Percentiles rank a stretch among this genome's conserved stretches.
Evolutionary conservation across 352 stramenopile genomes (phyloP).

Genomic region (Phytophthora tentaculata): DNA sequence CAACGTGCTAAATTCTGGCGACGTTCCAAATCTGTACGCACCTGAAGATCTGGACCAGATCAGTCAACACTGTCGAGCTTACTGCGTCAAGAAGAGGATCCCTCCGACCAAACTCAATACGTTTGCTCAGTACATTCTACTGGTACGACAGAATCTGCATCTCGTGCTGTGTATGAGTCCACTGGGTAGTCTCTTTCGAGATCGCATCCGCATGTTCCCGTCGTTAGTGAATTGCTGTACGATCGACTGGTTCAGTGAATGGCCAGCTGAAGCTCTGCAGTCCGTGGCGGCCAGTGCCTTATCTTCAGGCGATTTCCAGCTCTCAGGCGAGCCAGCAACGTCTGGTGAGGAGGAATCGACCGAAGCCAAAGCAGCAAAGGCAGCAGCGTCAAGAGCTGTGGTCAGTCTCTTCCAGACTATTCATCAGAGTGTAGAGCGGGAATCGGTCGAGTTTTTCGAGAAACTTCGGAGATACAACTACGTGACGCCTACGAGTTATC

Average conservation of each 20-base stretch:
- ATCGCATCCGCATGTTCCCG: conserved; percentile 92
- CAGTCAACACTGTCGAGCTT: conserved; percentile 86
- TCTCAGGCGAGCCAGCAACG: conserved; percentile 36
- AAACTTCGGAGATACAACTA: conserved; percentile 93
- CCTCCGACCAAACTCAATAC: conserved; percentile 95
- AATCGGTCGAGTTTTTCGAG: conserved; percentile 85
- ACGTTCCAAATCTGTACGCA: conserved; percentile 95
- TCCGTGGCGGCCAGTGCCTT: conserved; percentile 64
- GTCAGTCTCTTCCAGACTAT: conserved; percentile 88
- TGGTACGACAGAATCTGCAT: conserved; percentile 93
- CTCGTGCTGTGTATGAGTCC: conserved; percentile 94
- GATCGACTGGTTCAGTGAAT: conserved; percentile 92
- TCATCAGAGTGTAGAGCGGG: conserved; percentile 90
- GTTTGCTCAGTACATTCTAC: conserved; percentile 93
- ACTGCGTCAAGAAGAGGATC: conserved; percentile 92
- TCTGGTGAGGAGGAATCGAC: conserved; percentile 19
- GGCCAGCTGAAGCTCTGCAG: conserved; percentile 83
- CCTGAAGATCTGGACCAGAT: conserved; percentile 94
- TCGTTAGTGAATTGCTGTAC: conserved; percentile 91
- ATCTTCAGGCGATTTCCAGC: conserved; percentile 67
- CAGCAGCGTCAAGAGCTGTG: conserved; percentile 38
- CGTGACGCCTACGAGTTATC: conserved; percentile 94
- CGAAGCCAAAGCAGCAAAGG: conserved; percentile 23
- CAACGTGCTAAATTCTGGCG: conserved; percentile 94
- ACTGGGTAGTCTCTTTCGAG: conserved; percentile 89